Conservation (phyloP, 352 stramenopile genomes). For the Thalassiosira mediterranea region DNA sequence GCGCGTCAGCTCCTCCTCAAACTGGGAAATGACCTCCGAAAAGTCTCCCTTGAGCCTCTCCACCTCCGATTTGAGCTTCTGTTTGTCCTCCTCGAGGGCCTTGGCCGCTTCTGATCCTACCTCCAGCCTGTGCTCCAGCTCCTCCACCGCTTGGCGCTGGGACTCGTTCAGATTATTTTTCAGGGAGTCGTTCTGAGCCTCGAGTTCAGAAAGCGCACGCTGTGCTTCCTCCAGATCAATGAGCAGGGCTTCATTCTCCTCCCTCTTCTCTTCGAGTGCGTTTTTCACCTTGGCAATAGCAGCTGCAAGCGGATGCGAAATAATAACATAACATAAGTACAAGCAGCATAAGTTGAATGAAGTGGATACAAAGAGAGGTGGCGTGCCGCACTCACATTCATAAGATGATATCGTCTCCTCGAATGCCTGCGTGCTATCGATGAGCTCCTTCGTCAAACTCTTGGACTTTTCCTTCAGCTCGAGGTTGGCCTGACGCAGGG, state of each 20-base stretch:
- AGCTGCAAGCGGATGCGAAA: constrained; percentile 18
- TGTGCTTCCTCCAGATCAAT: constrained; percentile 2
- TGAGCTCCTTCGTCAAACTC: constrained; percentile 26
- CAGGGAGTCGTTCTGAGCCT: constrained; percentile 16
- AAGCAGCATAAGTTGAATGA: background rate
- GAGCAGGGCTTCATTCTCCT: constrained; percentile 12
- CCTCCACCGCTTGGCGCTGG: constrained; percentile 18
- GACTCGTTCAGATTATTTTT: constrained; percentile 13
- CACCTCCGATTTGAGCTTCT: constrained; percentile 26
- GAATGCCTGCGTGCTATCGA: constrained; percentile 27
- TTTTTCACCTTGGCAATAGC: constrained; percentile 32
- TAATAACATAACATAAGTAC: background rate
- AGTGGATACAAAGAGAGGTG: no score
- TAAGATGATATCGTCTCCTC: constrained; percentile 24
- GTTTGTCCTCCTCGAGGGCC: constrained; percentile 6
- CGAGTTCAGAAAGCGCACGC: background rate
- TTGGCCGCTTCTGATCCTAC: constrained; percentile 7
- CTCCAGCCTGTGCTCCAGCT: constrained; percentile 1
- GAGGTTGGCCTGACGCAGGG: constrained; percentile 19
- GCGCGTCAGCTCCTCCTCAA: constrained; percentile 29
- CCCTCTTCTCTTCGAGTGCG: constrained; percentile 14
- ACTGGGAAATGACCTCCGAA: constrained; percentile 25
- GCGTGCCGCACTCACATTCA: background rate
- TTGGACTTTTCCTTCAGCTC: constrained; percentile 20
- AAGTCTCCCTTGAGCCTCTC: constrained; percentile 26